Conservation (phyloP, 169 alveolate genomes). For the Plasmodium falciparum region DNA sequence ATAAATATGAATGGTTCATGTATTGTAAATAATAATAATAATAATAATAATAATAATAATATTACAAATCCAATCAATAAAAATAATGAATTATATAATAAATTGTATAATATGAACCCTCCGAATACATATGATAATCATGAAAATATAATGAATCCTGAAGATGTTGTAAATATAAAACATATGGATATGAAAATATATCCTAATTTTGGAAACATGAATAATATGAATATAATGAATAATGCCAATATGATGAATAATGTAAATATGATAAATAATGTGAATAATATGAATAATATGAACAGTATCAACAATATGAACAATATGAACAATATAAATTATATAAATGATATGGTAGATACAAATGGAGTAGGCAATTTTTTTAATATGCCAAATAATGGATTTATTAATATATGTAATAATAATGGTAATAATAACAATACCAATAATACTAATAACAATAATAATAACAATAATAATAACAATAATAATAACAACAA, state of each 20-base stretch:
- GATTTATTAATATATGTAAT: slow-evolving; percentile 8
- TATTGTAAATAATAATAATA: slow-evolving; percentile 2
- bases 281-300: slow-evolving; percentile 2
- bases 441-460: not conserved
- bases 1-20: not conserved
- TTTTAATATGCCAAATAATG: slow-evolving; percentile 23
- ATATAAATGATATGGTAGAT: slow-evolving; percentile 15
- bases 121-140: slow-evolving; percentile 24
- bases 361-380: slow-evolving; percentile 2
- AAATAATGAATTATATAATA: slow-evolving; percentile 36
- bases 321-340: not conserved
- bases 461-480: not conserved
- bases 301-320: not conserved
- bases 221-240: slow-evolving; percentile 1
- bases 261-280: slow-evolving; percentile 13
- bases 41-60: slow-evolving; percentile 3
- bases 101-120: slow-evolving; percentile 5
- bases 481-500: slow-evolving; percentile 3
- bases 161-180: slow-evolving; percentile 30
- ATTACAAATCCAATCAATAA: slow-evolving; percentile 20
- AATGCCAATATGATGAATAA: not conserved
- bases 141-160: slow-evolving; percentile 30
- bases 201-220: slow-evolving; percentile 4
- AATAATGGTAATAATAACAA: slow-evolving; percentile 4
- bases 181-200: slow-evolving; percentile 18